Evolutionary conservation across 2,329 filamentous ascomycete genomes (phyloP).

Genomic region (Neospermospora avenae): DNA sequence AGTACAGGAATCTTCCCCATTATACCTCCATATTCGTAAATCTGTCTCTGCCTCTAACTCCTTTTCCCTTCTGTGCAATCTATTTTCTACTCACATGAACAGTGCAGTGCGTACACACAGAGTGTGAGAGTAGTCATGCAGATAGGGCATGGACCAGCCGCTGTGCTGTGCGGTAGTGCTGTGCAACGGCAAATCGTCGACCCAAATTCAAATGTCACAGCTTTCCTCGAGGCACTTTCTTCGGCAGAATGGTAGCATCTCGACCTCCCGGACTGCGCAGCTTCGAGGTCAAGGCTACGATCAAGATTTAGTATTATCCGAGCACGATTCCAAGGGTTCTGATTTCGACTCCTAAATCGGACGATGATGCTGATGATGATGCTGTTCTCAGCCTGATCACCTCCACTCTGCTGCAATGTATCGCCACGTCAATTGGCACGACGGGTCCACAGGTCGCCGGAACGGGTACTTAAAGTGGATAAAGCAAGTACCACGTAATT

Average conservation of each 20-base stretch:
- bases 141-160: constrained; percentile 19
- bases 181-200: constrained; percentile 11
- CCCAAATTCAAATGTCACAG: neutral
- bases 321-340: neutral
- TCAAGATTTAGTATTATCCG: neutral
- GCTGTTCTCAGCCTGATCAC: constrained; percentile 2
- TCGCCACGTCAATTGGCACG: constrained; percentile 14
- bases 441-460: constrained; percentile 2
- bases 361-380: neutral
- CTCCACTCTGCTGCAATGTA: constrained; percentile 1
- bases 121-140: constrained; percentile 15
- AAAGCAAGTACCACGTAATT: constrained; percentile 15
- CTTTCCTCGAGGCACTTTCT: neutral
- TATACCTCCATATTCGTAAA: constrained; percentile 3
- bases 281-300: constrained; percentile 1
- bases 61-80: constrained; percentile 8
- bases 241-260: neutral
- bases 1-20: constrained; percentile 17
- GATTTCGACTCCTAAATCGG: neutral
- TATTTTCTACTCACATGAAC: constrained; percentile 15
- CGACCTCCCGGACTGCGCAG: constrained; percentile 21
- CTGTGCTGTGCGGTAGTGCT: constrained; percentile 24
- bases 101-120: constrained; percentile 12
- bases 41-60: neutral
- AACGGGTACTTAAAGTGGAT: neutral